These are phyloP conservation scores for Citrullus colocynthis DNA, from an alignment of 306 rosid genomes.

Conservation along the genomic window DNA sequence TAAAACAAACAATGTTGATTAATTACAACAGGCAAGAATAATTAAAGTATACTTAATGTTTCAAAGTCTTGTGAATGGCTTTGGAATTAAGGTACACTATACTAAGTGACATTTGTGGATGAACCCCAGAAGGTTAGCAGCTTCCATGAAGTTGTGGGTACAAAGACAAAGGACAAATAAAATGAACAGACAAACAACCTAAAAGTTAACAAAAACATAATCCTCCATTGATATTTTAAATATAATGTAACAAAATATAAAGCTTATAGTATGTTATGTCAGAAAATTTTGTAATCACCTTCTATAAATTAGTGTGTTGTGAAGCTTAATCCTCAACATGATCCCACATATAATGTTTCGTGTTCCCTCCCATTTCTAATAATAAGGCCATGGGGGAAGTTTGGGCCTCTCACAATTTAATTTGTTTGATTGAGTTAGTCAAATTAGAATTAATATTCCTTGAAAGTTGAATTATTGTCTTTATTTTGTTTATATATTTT, in stretches of 20 bases:
- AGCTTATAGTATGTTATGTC: background rate
- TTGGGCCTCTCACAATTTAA: background rate
- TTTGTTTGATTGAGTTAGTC: background rate
- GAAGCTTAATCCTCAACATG: constrained; percentile 1
- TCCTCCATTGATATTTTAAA: background rate
- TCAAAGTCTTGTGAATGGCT: background rate
- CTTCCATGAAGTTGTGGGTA: background rate
- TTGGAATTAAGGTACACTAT: background rate
- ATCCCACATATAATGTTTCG: background rate
- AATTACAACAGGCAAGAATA: background rate
- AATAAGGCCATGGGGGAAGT: background rate
- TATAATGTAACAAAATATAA: background rate
- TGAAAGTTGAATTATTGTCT: background rate
- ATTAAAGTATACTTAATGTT: background rate
- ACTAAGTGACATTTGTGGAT: background rate
- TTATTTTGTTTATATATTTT: no score
- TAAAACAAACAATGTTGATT: background rate
- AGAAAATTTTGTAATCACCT: background rate
- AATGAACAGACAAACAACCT: constrained; percentile 1
- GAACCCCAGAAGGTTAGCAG: background rate
- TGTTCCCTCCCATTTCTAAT: constrained; percentile 1
- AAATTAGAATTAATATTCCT: background rate
- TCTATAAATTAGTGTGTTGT: background rate
- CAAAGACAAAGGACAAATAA: background rate
- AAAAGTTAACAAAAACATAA: background rate